Evolutionary conservation across 257 asterid genomes (phyloP).

Genomic region (Mitragyna speciosa): DNA sequence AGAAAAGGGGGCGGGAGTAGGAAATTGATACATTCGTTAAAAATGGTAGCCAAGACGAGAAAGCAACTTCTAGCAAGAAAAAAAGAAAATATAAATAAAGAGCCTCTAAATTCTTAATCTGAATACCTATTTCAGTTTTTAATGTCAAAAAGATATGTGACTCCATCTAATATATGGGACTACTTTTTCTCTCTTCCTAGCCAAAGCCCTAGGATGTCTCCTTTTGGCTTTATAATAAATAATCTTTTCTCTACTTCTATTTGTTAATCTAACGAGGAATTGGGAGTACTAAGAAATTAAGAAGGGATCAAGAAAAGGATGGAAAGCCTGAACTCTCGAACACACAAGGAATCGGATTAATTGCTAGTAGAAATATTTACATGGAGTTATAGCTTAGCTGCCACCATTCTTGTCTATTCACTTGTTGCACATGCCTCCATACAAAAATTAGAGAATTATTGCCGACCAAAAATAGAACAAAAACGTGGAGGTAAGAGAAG

Average conservation of each 20-base stretch:
- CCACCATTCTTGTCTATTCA: slow-evolving; percentile 1
- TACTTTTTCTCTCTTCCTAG: no score
- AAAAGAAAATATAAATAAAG: no score
- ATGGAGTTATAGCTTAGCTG: slow-evolving; percentile 9
- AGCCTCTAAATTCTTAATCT: not conserved
- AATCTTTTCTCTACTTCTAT: not conserved
- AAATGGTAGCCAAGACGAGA: no score
- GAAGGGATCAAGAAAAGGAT: not conserved
- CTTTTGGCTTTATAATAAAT: not conserved
- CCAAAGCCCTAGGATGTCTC: not conserved
- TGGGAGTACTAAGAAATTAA: not conserved
- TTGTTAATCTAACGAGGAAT: not conserved
- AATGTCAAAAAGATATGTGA: not conserved
- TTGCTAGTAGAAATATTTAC: not conserved
- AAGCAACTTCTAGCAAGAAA: not conserved
- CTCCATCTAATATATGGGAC: no score
- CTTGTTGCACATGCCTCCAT: slow-evolving; percentile 8
- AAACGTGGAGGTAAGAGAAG: slow-evolving; percentile 14
- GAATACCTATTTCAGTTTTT: not conserved
- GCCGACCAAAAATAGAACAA: slow-evolving; percentile 50
- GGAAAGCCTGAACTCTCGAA: not conserved
- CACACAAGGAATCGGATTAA: not conserved
- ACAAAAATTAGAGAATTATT: slow-evolving; percentile 29
- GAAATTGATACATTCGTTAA: no score
- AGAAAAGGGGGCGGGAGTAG: no score